These are phyloP conservation scores for Psilocybe sp. DNA, from an alignment of 768 basidiomycete genomes.

Conservation along the genomic window DNA sequence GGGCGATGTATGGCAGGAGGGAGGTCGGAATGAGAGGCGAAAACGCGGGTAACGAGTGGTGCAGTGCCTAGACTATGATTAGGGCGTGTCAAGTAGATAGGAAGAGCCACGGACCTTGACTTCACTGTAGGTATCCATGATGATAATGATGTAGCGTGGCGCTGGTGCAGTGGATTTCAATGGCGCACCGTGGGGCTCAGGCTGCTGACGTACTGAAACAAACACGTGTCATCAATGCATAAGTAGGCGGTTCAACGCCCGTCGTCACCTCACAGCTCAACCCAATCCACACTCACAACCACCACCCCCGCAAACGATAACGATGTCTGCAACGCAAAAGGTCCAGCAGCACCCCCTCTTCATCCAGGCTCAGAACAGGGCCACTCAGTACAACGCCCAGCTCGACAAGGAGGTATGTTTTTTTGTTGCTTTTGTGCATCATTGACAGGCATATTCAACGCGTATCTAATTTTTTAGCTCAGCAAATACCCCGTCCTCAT, in stretches of 20 bases:
- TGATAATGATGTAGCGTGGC: slow-evolving; percentile 18
- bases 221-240: slow-evolving; percentile 65
- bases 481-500: slow-evolving; percentile 85
- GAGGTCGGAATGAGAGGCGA: slow-evolving; percentile 63
- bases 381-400: slow-evolving; percentile 76
- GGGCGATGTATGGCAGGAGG: slow-evolving; percentile 72
- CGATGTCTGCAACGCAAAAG: slow-evolving; percentile 79
- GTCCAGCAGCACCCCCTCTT: slow-evolving; percentile 86
- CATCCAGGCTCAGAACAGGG: slow-evolving; percentile 82
- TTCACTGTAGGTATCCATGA: slow-evolving; percentile 55
- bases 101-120: slow-evolving; percentile 41
- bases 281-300: slow-evolving; percentile 20
- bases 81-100: background rate
- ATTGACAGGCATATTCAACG: slow-evolving; percentile 1
- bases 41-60: slow-evolving; percentile 69
- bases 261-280: slow-evolving; percentile 18
- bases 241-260: slow-evolving; percentile 29
- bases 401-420: slow-evolving; percentile 92
- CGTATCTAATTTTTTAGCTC: slow-evolving; percentile 42
- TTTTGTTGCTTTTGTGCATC: background rate
- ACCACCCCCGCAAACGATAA: slow-evolving; percentile 15
- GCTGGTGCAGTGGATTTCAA: slow-evolving; percentile 11
- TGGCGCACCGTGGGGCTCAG: background rate
- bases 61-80: slow-evolving; percentile 45
- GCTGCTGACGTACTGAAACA: slow-evolving; percentile 49